phyloP scores from a whole-genome alignment of 2,329 filamentous ascomycete species.

The Fusarium albidum region DNA sequence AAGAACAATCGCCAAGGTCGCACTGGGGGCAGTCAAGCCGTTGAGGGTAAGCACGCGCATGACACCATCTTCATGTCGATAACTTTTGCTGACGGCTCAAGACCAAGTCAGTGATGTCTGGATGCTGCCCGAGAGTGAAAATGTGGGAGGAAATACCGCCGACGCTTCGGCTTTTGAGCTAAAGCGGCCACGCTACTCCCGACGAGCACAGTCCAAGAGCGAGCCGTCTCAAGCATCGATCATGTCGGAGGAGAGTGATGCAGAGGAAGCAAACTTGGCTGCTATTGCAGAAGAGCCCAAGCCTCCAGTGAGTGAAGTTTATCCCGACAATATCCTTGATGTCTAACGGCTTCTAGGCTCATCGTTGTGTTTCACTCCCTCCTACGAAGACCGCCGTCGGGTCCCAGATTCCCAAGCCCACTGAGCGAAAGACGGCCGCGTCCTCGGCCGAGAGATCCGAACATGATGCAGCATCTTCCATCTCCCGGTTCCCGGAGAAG shows the following conservation, averaged over 20 bases:
- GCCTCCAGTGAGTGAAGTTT: slow-evolving; percentile 11
- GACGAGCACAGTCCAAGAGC: slow-evolving; percentile 58
- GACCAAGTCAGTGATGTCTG: slow-evolving; percentile 30
- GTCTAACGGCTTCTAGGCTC: slow-evolving; percentile 18
- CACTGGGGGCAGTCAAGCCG: background rate
- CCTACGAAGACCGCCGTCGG: slow-evolving; percentile 16
- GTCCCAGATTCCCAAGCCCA: slow-evolving; percentile 40
- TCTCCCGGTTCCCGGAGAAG: background rate
- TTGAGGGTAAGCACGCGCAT: slow-evolving; percentile 25
- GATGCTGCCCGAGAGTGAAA: slow-evolving; percentile 29
- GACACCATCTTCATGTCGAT: background rate
- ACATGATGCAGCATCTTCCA: background rate
- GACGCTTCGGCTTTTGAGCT: slow-evolving; percentile 31
- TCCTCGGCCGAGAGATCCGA: background rate
- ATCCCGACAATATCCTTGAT: background rate
- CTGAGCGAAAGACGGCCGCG: slow-evolving; percentile 20
- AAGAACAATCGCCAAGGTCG: slow-evolving; percentile 16
- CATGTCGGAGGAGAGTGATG: slow-evolving; percentile 29
- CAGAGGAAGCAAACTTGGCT: slow-evolving; percentile 5
- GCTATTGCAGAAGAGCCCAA: slow-evolving; percentile 14
- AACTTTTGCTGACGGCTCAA: slow-evolving; percentile 24
- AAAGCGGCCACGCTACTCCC: slow-evolving; percentile 50
- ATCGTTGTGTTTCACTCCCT: slow-evolving; percentile 42
- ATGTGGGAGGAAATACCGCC: slow-evolving; percentile 26
- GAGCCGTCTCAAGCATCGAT: slow-evolving; percentile 48